A percentile compares a stretch with the other conserved stretches of the same genome.
These are phyloP conservation scores for Plasmodium falciparum DNA, from an alignment of 169 alveolate species.

Conservation along the genomic window DNA sequence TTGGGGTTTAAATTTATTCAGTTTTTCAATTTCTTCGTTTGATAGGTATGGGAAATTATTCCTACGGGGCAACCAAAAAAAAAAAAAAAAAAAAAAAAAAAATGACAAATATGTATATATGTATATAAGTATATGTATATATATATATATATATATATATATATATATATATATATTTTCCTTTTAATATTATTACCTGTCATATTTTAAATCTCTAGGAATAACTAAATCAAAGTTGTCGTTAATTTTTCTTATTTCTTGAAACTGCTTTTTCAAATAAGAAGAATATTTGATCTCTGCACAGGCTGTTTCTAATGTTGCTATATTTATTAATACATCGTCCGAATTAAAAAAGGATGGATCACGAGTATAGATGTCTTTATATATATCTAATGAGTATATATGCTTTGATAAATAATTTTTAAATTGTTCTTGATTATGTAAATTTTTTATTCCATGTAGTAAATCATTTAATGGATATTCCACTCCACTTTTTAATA, in stretches of 20 bases:
- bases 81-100: neutral
- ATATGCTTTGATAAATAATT: conserved; percentile 4
- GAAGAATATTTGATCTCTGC: conserved; percentile 83
- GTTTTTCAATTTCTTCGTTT: conserved; percentile 87
- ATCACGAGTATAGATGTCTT: conserved; percentile 7
- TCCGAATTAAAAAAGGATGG: neutral
- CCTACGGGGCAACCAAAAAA: conserved; percentile 8
- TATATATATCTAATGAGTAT: conserved; percentile 12
- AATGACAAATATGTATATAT: neutral
- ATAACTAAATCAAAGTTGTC: conserved; percentile 76
- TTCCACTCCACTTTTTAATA: conserved; percentile 64
- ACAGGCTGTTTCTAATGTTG: conserved; percentile 77
- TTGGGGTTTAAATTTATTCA: conserved; percentile 81
- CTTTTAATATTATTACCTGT: conserved; percentile 56
- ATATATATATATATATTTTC: too few species aligned
- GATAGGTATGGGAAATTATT: conserved; percentile 77
- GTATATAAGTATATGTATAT: neutral
- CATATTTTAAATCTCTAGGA: conserved; percentile 78
- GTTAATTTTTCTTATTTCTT: conserved; percentile 77
- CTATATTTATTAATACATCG: conserved; percentile 19
- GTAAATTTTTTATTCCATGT: conserved; percentile 15
- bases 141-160: neutral
- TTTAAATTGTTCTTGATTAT: neutral
- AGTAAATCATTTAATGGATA: conserved; percentile 30
- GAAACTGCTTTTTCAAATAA: conserved; percentile 77